A percentile compares a stretch with the other conserved stretches of the same genome.
phyloP scores from a whole-genome alignment of 2,329 filamentous ascomycete genomes.

The Aspergillus unguis region DNA sequence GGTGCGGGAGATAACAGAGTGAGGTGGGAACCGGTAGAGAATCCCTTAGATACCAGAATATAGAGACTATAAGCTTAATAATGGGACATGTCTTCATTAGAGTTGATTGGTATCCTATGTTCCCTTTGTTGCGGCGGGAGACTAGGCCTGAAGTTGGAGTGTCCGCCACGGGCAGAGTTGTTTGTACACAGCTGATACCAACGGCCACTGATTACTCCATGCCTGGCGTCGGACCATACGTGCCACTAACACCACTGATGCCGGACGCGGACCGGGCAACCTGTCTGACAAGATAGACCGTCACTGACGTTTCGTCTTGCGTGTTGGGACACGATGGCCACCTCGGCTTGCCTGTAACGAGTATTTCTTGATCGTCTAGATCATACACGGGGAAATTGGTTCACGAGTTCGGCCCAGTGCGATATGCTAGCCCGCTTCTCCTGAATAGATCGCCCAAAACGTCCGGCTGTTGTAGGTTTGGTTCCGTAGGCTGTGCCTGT shows the following conservation, averaged over 20 bases:
- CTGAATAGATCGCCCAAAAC: constrained; percentile 44
- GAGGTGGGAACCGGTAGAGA: background rate
- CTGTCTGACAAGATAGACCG: background rate
- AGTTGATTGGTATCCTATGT: background rate
- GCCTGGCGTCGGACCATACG: background rate
- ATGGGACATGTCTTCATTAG: background rate
- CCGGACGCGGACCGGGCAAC: background rate
- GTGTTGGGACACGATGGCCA: background rate
- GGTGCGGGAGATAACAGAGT: constrained; percentile 33
- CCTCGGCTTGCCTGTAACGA: background rate
- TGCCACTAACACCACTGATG: background rate
- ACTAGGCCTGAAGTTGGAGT: background rate
- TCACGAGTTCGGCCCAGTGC: constrained; percentile 16
- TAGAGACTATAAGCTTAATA: background rate
- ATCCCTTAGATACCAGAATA: background rate
- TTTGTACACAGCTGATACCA: too few species aligned
- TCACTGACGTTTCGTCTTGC: background rate
- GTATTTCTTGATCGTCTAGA: background rate
- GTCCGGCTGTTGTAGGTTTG: constrained; percentile 27
- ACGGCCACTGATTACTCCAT: background rate
- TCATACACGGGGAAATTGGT: background rate
- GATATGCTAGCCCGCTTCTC: constrained; percentile 39
- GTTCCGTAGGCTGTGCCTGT: constrained; percentile 17
- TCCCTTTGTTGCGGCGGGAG: background rate
- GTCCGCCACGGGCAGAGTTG: background rate